Conservation (phyloP, 352 stramenopile species). For the Phytopythium oedochilum region DNA sequence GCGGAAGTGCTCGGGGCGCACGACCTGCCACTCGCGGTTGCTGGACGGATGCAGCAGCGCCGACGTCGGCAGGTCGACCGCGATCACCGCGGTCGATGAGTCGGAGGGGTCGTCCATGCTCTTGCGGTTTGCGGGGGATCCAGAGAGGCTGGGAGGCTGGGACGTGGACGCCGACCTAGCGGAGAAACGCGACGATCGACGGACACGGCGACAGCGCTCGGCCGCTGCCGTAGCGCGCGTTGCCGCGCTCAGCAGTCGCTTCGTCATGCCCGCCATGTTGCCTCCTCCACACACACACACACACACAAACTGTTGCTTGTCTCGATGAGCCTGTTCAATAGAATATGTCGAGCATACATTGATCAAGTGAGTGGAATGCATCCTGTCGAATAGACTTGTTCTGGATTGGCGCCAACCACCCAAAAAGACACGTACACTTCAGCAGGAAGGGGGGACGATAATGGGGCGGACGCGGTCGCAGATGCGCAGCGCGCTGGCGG, state of each 20-base stretch:
- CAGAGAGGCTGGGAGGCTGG: not conserved
- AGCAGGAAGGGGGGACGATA: not conserved
- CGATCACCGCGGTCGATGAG: not conserved
- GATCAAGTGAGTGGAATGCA: not conserved
- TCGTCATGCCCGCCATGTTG: not conserved
- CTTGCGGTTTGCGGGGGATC: not conserved
- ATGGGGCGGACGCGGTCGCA: not conserved
- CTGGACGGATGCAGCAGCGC: conserved; percentile 22
- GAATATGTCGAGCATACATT: not conserved
- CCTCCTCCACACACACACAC: too few species aligned
- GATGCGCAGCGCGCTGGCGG: not conserved
- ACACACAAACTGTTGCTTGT: too few species aligned
- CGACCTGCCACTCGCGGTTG: conserved; percentile 48
- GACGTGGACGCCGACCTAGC: not conserved
- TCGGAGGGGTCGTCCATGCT: not conserved
- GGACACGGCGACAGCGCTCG: not conserved
- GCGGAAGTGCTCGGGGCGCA: conserved; percentile 41
- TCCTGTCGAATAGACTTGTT: not conserved
- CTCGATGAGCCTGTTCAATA: too few species aligned
- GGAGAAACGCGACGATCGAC: too few species aligned
- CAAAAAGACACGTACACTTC: not conserved
- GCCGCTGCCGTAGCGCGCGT: not conserved
- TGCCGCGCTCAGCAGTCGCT: too few species aligned
- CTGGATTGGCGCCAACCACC: not conserved
- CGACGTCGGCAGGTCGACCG: not conserved